A percentile compares a stretch with the other conserved stretches of the same genome.
Conservation (phyloP, 345 rosid species). For the Isatis tinctoria region DNA sequence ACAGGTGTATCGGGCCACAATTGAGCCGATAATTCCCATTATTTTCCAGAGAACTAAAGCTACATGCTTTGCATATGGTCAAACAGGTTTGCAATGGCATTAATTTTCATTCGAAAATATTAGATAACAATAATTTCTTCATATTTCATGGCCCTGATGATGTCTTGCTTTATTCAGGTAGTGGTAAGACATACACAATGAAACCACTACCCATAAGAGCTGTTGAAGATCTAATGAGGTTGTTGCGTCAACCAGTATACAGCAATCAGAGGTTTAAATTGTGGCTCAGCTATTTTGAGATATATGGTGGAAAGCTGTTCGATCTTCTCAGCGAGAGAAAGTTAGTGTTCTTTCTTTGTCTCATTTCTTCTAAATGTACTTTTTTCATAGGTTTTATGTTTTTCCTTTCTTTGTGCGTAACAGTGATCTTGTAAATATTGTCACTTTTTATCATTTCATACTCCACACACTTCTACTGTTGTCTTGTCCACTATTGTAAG, state of each 20-base stretch:
- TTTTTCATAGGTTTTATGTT: neutral
- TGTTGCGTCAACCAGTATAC: constrained; percentile 85
- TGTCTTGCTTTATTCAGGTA: constrained; percentile 51
- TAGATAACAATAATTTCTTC: constrained; percentile 1
- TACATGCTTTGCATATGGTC: constrained; percentile 99
- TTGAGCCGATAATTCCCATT: constrained; percentile 90
- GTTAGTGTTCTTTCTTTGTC: constrained; percentile 42
- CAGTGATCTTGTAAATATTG: neutral
- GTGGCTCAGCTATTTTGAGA: constrained; percentile 98
- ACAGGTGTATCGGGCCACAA: constrained; percentile 86
- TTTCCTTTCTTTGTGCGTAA: neutral
- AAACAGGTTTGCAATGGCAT: constrained; percentile 61
- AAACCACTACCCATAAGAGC: constrained; percentile 94
- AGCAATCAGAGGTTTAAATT: constrained; percentile 77
- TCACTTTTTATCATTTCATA: neutral
- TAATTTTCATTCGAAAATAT: neutral
- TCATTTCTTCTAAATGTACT: neutral
- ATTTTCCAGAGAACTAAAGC: constrained; percentile 98
- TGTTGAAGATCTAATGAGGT: constrained; percentile 79
- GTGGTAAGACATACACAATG: constrained; percentile 98
- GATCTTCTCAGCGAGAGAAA: constrained; percentile 95
- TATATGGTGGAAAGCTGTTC: constrained; percentile 95
- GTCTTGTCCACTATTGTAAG: constrained; percentile 3
- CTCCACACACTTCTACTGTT: neutral
- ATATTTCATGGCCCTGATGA: constrained; percentile 7